Conservation (phyloP, 2,329 filamentous ascomycete species). For the Fusarium musae region DNA sequence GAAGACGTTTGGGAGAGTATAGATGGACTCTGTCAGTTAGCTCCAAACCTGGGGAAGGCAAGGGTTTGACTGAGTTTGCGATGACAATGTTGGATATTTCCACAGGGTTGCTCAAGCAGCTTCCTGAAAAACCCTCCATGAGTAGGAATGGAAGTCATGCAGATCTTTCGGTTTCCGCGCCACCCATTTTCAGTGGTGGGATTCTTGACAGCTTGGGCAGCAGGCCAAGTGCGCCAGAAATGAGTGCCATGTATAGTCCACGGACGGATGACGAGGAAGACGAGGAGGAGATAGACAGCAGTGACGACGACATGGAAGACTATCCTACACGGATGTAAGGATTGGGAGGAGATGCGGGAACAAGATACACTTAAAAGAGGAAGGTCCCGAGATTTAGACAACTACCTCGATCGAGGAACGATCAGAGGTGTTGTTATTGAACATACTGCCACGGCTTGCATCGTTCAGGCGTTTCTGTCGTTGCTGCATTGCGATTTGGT, state of each 20-base stretch:
- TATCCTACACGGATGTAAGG: constrained; percentile 41
- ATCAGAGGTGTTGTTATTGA: constrained; percentile 20
- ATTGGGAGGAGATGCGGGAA: neutral
- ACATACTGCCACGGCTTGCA: constrained; percentile 37
- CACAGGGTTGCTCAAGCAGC: constrained; percentile 73
- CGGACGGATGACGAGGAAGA: constrained; percentile 57
- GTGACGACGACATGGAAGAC: constrained; percentile 68
- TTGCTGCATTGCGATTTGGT: constrained; percentile 41
- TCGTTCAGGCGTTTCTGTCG: constrained; percentile 46
- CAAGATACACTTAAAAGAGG: neutral
- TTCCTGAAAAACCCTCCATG: constrained; percentile 77
- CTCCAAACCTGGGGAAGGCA: constrained; percentile 73
- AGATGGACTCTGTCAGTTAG: constrained; percentile 93
- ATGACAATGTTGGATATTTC: constrained; percentile 81
- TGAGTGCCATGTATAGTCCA: constrained; percentile 64
- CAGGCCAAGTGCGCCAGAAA: constrained; percentile 57
- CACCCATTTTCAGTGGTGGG: constrained; percentile 48
- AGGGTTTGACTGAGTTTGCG: constrained; percentile 73
- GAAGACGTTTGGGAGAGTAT: constrained; percentile 85
- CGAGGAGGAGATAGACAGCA: constrained; percentile 57
- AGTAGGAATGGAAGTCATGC: constrained; percentile 63
- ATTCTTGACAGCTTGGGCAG: constrained; percentile 57
- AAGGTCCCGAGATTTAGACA: neutral
- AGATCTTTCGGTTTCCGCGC: constrained; percentile 56
- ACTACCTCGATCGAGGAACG: neutral